These are phyloP conservation scores for Diacronema lutheri DNA, from an alignment of 78 protist genomes.

Conservation along the genomic window DNA sequence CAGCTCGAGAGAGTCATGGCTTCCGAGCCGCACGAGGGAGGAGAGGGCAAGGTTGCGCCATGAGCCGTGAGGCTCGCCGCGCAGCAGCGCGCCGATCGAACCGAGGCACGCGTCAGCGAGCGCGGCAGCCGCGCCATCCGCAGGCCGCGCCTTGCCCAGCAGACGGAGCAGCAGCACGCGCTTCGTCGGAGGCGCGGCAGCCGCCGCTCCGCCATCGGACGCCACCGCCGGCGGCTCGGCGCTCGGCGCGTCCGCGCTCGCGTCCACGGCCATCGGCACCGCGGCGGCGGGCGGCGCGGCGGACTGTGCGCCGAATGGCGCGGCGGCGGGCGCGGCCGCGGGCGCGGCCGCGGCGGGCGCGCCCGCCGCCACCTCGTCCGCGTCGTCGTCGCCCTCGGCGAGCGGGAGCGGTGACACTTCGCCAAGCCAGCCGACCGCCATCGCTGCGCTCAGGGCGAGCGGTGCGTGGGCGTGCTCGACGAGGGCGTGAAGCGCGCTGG, in stretches of 20 bases:
- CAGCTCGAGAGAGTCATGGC: not conserved
- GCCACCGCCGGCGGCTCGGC: not conserved
- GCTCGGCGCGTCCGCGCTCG: not conserved
- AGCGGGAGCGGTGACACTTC: not conserved
- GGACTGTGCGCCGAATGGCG: not conserved
- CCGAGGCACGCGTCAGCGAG: not conserved
- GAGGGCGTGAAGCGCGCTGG: not conserved
- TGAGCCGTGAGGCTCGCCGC: conserved; percentile 6
- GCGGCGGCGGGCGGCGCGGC: not conserved
- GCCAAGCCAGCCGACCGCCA: not conserved
- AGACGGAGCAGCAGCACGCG: not conserved
- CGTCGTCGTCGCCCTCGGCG: not conserved
- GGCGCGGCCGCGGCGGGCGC: not conserved
- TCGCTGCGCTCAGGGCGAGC: not conserved
- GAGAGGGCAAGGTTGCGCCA: not conserved
- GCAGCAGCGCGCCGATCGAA: not conserved
- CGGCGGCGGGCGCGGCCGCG: not conserved
- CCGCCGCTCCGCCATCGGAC: not conserved
- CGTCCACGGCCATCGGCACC: not conserved
- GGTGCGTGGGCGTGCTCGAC: not conserved
- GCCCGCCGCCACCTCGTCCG: not conserved
- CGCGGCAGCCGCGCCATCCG: not conserved
- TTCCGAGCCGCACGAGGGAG: not conserved
- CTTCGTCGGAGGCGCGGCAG: not conserved
- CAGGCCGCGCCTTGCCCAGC: not conserved